phyloP scores from a whole-genome alignment of 163 green algal genomes.

The Coccomyxa subellipsoidea region DNA sequence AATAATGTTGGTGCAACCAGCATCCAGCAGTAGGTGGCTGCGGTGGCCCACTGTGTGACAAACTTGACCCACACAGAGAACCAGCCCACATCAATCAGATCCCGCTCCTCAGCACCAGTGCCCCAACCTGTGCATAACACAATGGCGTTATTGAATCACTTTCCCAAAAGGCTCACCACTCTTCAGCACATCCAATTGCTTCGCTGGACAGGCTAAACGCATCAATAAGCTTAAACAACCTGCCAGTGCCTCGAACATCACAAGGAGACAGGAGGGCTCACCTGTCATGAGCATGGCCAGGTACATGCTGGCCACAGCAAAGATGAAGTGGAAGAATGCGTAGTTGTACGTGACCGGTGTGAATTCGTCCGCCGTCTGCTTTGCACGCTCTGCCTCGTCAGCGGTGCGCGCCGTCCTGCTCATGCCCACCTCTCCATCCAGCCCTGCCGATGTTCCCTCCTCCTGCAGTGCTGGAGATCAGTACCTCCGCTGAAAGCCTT shows the following conservation, averaged over 20 bases:
- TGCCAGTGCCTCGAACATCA: no score
- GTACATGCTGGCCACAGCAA: conserved; percentile 94
- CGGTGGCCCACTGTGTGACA: conserved; percentile 70
- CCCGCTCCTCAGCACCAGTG: conserved; percentile 54
- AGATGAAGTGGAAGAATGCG: conserved; percentile 98
- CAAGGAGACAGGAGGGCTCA: no score
- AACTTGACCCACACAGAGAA: conserved; percentile 93
- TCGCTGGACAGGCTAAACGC: not conserved
- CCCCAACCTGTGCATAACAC: conserved; percentile 40
- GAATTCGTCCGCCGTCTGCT: conserved; percentile 46
- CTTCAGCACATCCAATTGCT: not conserved
- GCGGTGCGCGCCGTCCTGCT: conserved; percentile 6
- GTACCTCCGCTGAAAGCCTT: not conserved
- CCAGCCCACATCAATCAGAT: conserved; percentile 94
- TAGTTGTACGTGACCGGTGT: conserved; percentile 93
- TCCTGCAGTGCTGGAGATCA: not conserved
- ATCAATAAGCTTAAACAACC: not conserved
- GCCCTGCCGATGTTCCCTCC: conserved; percentile 58
- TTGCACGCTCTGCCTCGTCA: not conserved
- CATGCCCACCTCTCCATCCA: conserved; percentile 52
- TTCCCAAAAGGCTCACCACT: no score
- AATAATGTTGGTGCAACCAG: conserved; percentile 88
- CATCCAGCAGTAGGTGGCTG: conserved; percentile 88
- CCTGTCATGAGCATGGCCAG: conserved; percentile 98
- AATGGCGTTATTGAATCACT: no score